These are phyloP conservation scores for Myrica gale DNA, from an alignment of 306 rosid genomes.

Conservation along the genomic window DNA sequence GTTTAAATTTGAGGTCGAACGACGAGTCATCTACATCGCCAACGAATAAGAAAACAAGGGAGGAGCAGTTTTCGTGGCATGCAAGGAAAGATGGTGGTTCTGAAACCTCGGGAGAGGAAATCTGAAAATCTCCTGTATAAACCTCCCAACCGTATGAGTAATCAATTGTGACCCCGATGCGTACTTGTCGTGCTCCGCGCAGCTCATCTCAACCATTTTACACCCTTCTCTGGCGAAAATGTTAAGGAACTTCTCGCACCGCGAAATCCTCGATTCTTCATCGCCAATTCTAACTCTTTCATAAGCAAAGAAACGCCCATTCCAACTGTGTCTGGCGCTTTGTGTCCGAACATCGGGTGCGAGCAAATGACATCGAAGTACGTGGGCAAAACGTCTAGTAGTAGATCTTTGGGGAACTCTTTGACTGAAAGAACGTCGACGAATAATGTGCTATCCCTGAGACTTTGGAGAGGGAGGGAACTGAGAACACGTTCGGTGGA, in stretches of 20 bases:
- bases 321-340: constrained; percentile 52
- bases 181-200: constrained; percentile 60
- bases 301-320: constrained; percentile 46
- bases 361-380: constrained; percentile 65
- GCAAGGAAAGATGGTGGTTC: constrained; percentile 37
- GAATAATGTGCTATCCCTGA: not conserved
- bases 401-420: constrained; percentile 58
- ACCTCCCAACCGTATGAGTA: constrained; percentile 82
- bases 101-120: constrained; percentile 22
- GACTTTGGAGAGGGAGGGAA: too few relatives aligned
- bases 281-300: constrained; percentile 67
- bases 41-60: too few relatives aligned
- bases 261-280: constrained; percentile 40
- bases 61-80: constrained; percentile 11
- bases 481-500: too few relatives aligned
- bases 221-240: constrained; percentile 73
- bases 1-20: too few relatives aligned
- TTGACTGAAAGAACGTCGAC: constrained; percentile 83
- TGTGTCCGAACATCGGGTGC: constrained; percentile 95
- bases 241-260: constrained; percentile 54
- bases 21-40: too few relatives aligned
- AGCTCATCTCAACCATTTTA: constrained; percentile 70
- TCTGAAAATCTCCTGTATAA: too few relatives aligned
- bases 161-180: constrained; percentile 78
- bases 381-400: constrained; percentile 43